These are phyloP conservation scores for Sclerotinia sclerotiorum DNA, from an alignment of 2,329 filamentous ascomycete species.

Conservation along the genomic window DNA sequence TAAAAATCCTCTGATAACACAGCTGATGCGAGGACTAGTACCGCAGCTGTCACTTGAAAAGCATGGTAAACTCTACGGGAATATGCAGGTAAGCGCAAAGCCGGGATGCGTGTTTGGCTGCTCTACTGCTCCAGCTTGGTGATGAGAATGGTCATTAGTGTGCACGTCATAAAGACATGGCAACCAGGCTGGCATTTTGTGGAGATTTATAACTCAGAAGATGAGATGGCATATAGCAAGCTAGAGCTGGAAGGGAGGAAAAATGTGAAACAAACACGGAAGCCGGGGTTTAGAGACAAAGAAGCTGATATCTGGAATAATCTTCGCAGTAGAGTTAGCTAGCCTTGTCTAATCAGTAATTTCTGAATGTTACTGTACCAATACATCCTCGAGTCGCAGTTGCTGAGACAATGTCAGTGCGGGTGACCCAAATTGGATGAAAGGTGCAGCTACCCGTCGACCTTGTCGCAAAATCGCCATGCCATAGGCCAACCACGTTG, in stretches of 20 bases:
- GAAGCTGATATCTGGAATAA: conserved; percentile 7
- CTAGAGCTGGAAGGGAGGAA: conserved; percentile 5
- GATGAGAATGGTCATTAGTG: conserved; percentile 21
- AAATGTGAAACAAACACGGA: conserved; percentile 14
- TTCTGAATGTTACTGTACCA: conserved; percentile 12
- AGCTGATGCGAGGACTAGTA: conserved; percentile 41
- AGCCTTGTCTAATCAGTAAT: conserved; percentile 20
- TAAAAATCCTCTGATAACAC: conserved; percentile 35
- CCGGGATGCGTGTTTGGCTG: conserved; percentile 27
- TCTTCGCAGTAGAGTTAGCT: background rate
- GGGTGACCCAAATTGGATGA: conserved; percentile 30
- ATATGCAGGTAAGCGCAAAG: conserved; percentile 37
- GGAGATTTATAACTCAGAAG: conserved; percentile 15
- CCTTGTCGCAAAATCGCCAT: conserved; percentile 31
- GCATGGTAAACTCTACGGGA: conserved; percentile 31
- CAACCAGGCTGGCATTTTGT: conserved; percentile 12
- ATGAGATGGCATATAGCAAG: conserved; percentile 22
- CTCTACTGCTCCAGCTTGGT: conserved; percentile 26
- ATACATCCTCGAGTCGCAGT: conserved; percentile 35
- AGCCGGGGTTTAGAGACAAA: conserved; percentile 1
- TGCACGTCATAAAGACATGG: conserved; percentile 25
- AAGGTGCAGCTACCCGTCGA: conserved; percentile 33
- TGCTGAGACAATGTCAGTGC: conserved; percentile 29
- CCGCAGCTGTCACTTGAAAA: conserved; percentile 45
- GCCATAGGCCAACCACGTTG: conserved; percentile 37